Evolutionary conservation across 345 rosid species (phyloP), one percentile per base, ranked within the genome.

Genomic region (Erodium maritimum): DNA sequence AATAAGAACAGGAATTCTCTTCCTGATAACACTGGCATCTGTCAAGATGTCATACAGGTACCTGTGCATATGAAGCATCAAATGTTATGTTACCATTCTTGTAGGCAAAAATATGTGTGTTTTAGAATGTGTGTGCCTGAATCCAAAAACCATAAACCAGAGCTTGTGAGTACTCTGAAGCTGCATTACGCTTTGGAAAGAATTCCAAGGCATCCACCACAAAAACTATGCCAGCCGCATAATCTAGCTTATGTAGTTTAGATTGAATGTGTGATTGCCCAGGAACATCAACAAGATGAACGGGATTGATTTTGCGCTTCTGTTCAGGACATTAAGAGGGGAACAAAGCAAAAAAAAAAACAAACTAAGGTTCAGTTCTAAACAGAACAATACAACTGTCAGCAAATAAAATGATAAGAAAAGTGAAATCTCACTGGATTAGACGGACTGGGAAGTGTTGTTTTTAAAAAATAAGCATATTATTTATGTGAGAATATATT

Each of bases 211-310:
- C 91, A 62, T 91, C 96, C 63, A 91, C 93, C 23, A 84, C 82
- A 42, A 91, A 91, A 52, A 88, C 87, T 46, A 91, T 65, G 56
- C 95, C 96, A 59, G 95, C 93, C 54, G 96, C 93, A 65, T 80
- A 87, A 58, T 83, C 88, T 73, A 86, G 76, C 68, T 86, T 95
- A 24, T 91, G 96, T 60, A 88, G 75, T 71, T 91, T 84, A 29
- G 87, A 74, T 67, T 78, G 84, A 68, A 91, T 87, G 55, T 95
- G 91, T 73, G 90, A 79, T 71, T 88, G 95, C 24, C 98, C 98
- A 54, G 98, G 96, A 72, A 91, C 88, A 73, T 91, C 98, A 73
- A 86, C 84, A 71, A 88, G 76, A 78, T 84, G 96, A 56, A 88
- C 80, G 50, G 88, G 93, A 68, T 79, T 81, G 53, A 72, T 22